Percentiles rank a stretch among this genome's conserved stretches.
Conservation (phyloP, 2,329 filamentous ascomycete species). For the Cytospora paraplurivora region DNA sequence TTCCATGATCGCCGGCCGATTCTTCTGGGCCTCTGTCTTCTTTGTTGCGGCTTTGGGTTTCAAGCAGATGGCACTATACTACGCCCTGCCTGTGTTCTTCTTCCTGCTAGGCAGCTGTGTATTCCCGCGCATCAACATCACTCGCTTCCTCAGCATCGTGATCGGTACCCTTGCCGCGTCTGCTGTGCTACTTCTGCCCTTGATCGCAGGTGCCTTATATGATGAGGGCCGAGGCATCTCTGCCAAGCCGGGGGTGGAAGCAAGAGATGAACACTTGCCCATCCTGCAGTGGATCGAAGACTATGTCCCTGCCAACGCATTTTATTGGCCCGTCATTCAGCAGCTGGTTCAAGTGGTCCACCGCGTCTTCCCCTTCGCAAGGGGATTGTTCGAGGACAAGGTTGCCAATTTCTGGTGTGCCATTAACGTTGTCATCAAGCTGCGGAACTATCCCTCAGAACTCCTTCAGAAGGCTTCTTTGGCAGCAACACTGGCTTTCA, state of each 20-base stretch:
- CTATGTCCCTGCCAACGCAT: conserved; percentile 63
- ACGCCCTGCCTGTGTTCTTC: conserved; percentile 88
- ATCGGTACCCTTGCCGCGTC: conserved; percentile 74
- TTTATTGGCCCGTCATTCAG: conserved; percentile 74
- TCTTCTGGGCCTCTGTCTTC: conserved; percentile 87
- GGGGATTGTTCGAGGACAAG: conserved; percentile 98
- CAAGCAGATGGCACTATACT: conserved; percentile 99
- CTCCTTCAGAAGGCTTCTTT: conserved; percentile 78
- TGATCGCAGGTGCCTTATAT: conserved; percentile 72
- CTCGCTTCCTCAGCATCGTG: conserved; percentile 74
- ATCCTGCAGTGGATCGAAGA: conserved; percentile 60
- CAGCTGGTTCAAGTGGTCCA: conserved; percentile 84
- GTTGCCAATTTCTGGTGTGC: conserved; percentile 99
- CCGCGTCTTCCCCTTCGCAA: conserved; percentile 91
- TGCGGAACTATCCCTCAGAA: conserved; percentile 70
- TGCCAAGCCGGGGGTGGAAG: conserved; percentile 57
- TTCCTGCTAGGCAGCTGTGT: conserved; percentile 86
- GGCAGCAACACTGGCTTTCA: conserved; percentile 71
- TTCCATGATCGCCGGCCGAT: conserved; percentile 81
- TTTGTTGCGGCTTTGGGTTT: conserved; percentile 94
- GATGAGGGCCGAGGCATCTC: conserved; percentile 67
- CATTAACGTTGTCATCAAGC: conserved; percentile 85
- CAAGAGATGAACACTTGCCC: conserved; percentile 63
- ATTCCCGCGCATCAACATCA: conserved; percentile 68
- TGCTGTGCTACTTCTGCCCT: conserved; percentile 71